These are phyloP conservation scores for Botrytis elliptica DNA, from an alignment of 2,329 filamentous ascomycete genomes.

Conservation along the genomic window DNA sequence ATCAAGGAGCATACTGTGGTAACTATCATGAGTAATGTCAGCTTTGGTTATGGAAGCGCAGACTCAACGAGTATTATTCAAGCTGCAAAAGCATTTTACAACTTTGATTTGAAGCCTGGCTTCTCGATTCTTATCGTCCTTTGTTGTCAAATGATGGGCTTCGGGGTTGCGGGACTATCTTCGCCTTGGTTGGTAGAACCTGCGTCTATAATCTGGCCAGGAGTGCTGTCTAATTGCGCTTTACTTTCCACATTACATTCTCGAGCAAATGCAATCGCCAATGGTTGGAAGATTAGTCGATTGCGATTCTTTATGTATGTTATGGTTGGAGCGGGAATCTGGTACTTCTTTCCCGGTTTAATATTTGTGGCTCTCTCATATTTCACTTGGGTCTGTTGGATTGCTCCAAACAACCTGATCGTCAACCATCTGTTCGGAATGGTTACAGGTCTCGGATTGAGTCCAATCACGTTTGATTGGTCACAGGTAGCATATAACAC, in stretches of 20 bases:
- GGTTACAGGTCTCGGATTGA: constrained; percentile 40
- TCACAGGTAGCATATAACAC: constrained; percentile 54
- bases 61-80: constrained; percentile 33
- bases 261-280: constrained; percentile 50
- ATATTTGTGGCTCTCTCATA: constrained; percentile 67
- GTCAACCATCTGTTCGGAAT: constrained; percentile 73
- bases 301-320: constrained; percentile 43
- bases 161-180: constrained; percentile 59
- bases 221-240: constrained; percentile 26
- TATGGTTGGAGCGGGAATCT: constrained; percentile 44
- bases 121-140: constrained; percentile 60
- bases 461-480: constrained; percentile 67
- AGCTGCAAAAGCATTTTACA: constrained; percentile 28
- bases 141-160: constrained; percentile 61
- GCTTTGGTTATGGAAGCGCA: constrained; percentile 47
- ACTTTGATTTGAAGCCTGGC: constrained; percentile 54
- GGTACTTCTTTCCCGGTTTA: constrained; percentile 57
- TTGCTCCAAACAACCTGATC: constrained; percentile 63
- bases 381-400: constrained; percentile 70
- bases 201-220: constrained; percentile 29
- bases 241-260: constrained; percentile 55
- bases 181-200: constrained; percentile 58
- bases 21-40: constrained; percentile 56
- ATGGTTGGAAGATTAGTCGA: constrained; percentile 55
- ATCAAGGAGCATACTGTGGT: constrained; percentile 68